phyloP scores from a whole-genome alignment of 2,329 filamentous ascomycete genomes.

The Phaeophleospora eucalypticola region DNA sequence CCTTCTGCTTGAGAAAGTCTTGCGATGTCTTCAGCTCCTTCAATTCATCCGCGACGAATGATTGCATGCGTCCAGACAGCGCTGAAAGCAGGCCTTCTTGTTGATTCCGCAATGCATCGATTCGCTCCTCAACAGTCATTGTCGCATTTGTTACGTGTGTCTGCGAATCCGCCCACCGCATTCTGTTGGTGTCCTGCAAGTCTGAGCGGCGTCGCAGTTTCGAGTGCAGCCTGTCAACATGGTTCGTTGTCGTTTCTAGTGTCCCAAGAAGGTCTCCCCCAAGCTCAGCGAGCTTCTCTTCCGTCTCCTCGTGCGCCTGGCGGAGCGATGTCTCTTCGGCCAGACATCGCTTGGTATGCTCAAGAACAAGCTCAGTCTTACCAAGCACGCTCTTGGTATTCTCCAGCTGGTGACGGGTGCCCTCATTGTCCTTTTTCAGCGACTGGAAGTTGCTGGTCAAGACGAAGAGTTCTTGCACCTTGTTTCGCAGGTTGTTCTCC shows the following conservation, averaged over 20 bases:
- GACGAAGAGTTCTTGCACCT: slow-evolving; percentile 85
- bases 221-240: slow-evolving; percentile 76
- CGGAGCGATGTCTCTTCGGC: slow-evolving; percentile 75
- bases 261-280: slow-evolving; percentile 74
- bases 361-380: slow-evolving; percentile 80
- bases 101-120: slow-evolving; percentile 66
- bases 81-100: slow-evolving; percentile 67
- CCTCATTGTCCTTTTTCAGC: slow-evolving; percentile 85
- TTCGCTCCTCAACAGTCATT: slow-evolving; percentile 67
- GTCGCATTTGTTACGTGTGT: slow-evolving; percentile 73
- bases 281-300: slow-evolving; percentile 68
- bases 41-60: slow-evolving; percentile 72
- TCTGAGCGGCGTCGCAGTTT: slow-evolving; percentile 85
- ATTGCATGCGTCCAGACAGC: slow-evolving; percentile 68
- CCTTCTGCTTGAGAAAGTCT: slow-evolving; percentile 64
- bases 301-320: slow-evolving; percentile 80
- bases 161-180: slow-evolving; percentile 73
- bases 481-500: slow-evolving; percentile 85
- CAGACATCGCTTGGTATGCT: slow-evolving; percentile 69
- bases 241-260: slow-evolving; percentile 69
- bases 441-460: slow-evolving; percentile 83
- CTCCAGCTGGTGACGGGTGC: slow-evolving; percentile 66
- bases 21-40: slow-evolving; percentile 67
- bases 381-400: slow-evolving; percentile 77
- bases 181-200: slow-evolving; percentile 73